These are phyloP conservation scores for Diaporthe ilicicola DNA, from an alignment of 2,329 filamentous ascomycete genomes.

Conservation along the genomic window DNA sequence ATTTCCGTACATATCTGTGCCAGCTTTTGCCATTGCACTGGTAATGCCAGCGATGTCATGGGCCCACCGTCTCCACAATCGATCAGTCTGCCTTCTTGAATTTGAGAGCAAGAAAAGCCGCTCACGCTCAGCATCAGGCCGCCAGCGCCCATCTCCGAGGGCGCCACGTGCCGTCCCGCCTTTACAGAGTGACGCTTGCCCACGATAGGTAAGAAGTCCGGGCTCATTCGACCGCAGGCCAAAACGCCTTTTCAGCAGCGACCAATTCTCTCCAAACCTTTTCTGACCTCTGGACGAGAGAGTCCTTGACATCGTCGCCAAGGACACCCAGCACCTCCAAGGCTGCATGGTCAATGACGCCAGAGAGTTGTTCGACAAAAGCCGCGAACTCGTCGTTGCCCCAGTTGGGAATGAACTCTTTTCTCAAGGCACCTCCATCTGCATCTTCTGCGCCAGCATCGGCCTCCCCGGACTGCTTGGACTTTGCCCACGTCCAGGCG, in stretches of 20 bases:
- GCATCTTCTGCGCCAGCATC: slow-evolving; percentile 52
- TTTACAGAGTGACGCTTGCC: neutral
- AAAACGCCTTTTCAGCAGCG: slow-evolving; percentile 66
- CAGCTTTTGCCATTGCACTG: neutral
- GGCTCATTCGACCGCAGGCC: slow-evolving; percentile 52
- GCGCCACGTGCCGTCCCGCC: neutral
- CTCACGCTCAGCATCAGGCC: neutral
- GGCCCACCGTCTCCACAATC: neutral
- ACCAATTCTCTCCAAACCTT: slow-evolving; percentile 60
- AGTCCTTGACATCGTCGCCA: slow-evolving; percentile 42
- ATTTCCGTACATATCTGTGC: neutral
- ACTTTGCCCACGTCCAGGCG: slow-evolving; percentile 63
- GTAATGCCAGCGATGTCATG: neutral
- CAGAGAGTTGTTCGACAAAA: slow-evolving; percentile 65
- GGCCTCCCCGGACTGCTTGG: slow-evolving; percentile 42
- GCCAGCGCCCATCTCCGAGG: neutral
- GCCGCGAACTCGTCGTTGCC: slow-evolving; percentile 65
- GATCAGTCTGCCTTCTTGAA: too few species aligned
- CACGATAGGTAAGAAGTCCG: neutral
- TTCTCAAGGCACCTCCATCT: slow-evolving; percentile 71
- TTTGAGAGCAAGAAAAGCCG: neutral
- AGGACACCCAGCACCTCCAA: slow-evolving; percentile 46
- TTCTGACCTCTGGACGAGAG: slow-evolving; percentile 49
- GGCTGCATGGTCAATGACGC: slow-evolving; percentile 64
- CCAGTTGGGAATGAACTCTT: slow-evolving; percentile 76